These are phyloP conservation scores for Fusarium globosum DNA, from an alignment of 2,329 filamentous ascomycete genomes.

Conservation along the genomic window DNA sequence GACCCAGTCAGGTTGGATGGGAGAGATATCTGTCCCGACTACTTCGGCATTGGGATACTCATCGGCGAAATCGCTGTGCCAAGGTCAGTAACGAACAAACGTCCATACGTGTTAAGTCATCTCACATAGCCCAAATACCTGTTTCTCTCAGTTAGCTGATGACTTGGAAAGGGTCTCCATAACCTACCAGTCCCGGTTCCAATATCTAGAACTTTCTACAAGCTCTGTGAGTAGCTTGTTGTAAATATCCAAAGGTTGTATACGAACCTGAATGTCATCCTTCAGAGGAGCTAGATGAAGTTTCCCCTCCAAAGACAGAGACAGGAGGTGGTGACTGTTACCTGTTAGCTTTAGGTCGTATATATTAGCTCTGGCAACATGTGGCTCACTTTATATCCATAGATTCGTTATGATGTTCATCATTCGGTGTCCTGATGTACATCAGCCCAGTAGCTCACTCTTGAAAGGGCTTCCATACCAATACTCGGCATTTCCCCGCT, in stretches of 20 bases:
- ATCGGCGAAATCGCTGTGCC: conserved; percentile 59
- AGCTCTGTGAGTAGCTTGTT: background rate
- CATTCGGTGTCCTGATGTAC: conserved; percentile 23
- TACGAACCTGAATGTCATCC: conserved; percentile 38
- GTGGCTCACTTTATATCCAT: conserved; percentile 35
- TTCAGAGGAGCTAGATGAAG: conserved; percentile 34
- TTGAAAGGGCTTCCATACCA: conserved; percentile 11
- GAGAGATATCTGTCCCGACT: conserved; percentile 66
- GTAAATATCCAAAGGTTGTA: accelerated
- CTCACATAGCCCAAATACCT: conserved; percentile 59
- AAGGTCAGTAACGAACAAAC: accelerated
- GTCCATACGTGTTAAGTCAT: accelerated
- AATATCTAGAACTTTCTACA: conserved; percentile 54
- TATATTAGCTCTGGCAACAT: accelerated
- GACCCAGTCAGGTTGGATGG: conserved; percentile 67
- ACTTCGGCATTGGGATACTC: conserved; percentile 57
- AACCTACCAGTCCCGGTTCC: conserved; percentile 64
- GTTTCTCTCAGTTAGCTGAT: accelerated
- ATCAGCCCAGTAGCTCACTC: background rate
- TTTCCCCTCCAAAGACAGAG: conserved; percentile 9
- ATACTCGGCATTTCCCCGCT: conserved; percentile 36
- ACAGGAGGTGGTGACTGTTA: conserved; percentile 26
- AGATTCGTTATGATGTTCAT: conserved; percentile 37
- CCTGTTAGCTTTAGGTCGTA: background rate
- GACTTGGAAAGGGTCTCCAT: accelerated